A percentile compares a stretch with the other conserved stretches of the same genome.
Evolutionary conservation across 2,329 filamentous ascomycete genomes (phyloP).

Genomic region (Calonectria leucothoes): DNA sequence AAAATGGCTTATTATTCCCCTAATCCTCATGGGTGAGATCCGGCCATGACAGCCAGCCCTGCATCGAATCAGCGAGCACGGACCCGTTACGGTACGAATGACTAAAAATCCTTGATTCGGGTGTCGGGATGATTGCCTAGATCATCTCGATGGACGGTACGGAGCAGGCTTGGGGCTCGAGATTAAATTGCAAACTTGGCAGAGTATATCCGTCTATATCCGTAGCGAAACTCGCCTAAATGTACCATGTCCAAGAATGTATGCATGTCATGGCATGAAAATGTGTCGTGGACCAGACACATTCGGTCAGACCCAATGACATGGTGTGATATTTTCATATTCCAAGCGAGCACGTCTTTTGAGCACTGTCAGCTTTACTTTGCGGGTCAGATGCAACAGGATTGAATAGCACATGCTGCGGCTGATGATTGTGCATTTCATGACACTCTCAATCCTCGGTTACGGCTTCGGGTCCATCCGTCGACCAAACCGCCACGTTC

Average conservation of each 20-base stretch:
- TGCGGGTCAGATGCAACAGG: not conserved
- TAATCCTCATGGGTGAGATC: not conserved
- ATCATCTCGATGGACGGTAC: not conserved
- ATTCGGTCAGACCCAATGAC: not conserved
- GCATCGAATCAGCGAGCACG: not conserved
- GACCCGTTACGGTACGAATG: not conserved
- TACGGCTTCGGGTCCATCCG: not conserved
- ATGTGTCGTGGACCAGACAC: not conserved
- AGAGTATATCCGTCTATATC: constrained; percentile 1
- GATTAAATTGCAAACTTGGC: not conserved
- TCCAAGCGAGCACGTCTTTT: not conserved
- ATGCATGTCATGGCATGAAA: not conserved
- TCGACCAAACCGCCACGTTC: not conserved
- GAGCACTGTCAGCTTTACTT: not conserved
- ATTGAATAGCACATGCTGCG: not conserved
- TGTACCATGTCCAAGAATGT: not conserved
- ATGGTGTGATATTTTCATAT: not conserved
- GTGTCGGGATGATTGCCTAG: not conserved
- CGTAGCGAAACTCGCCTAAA: not conserved
- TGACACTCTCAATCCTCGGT: not conserved
- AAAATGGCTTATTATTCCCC: not conserved
- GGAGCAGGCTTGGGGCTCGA: not conserved
- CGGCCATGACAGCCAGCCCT: not conserved
- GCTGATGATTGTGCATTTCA: not conserved
- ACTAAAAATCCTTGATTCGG: not conserved